Evolutionary conservation across 1,139 yeast genomes (phyloP), one percentile per base, ranked within the genome.

Genomic region (Chernovozyma aurita): DNA sequence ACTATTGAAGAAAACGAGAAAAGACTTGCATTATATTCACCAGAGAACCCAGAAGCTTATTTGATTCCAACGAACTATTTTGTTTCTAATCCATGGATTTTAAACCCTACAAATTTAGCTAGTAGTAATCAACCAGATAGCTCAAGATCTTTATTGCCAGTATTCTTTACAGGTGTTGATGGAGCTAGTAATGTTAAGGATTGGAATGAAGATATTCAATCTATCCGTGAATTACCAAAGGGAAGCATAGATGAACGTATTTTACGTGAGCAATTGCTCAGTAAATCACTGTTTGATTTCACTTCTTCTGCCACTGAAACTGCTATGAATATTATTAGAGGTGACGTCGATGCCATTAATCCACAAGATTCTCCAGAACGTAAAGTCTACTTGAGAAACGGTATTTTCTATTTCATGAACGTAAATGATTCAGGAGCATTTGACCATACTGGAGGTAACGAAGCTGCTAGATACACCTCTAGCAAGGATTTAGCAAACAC

Each of bases 201-300:
- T 49, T 90, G 95, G 88, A 88, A 88, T 55, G 95, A 85, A 46
- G 97, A 92, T 48, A 78, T 81, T 50, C 97, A 92, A 63, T 70
- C 86, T 5, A 71, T 87, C 34, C 76, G 80, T 44, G 97, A 87
- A 48, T 68, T 87, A 43, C 79, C 86, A 20, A 68, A 66, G 32
- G 52, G 65, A 3, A 59, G 73, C 21, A 59, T 86, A 39, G 77
- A 77, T 40, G 90, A 85, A 44, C 75, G 92, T 43, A 69, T 88
- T 36, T 64, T 81, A 40, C 76, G 92, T 48, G 98, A 92, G 53
- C 79, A 83, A 49, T 63, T 87, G 40, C 63, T 86, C 43, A 78
- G 78, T 53, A 83, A 82, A 53, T 71, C 81, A n/a, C 70, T 85
- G 36, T 78, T 75, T 49, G 96, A 87, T 34, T 92, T 92, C 63